Conservation (phyloP, 345 rosid genomes). For the Gossypium sturtianum region DNA sequence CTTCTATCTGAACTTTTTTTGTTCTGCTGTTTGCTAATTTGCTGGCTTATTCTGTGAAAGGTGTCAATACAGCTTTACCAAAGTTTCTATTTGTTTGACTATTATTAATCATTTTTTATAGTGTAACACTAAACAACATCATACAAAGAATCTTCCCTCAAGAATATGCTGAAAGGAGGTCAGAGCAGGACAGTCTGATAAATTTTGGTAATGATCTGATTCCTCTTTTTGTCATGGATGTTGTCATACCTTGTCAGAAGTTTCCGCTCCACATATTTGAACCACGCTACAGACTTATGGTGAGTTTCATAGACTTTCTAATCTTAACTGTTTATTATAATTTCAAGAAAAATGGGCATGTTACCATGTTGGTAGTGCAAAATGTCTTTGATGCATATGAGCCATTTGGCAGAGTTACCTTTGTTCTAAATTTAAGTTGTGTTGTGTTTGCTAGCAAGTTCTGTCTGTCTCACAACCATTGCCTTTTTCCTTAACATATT, state of each 20-base stretch:
- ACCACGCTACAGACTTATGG: conserved; percentile 93
- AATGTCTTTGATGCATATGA: background rate
- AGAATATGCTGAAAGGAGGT: conserved; percentile 85
- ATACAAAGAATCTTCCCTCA: conserved; percentile 82
- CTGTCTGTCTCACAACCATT: background rate
- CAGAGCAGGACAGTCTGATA: conserved; percentile 68
- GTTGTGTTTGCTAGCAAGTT: background rate
- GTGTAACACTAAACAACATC: conserved; percentile 85
- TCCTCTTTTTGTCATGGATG: conserved; percentile 95
- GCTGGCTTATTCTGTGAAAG: background rate
- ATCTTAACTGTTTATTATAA: background rate
- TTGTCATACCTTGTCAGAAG: conserved; percentile 85
- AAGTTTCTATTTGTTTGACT: background rate
- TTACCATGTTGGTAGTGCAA: background rate
- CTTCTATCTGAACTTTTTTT: background rate
- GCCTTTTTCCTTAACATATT: background rate
- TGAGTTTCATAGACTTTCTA: conserved; percentile 32
- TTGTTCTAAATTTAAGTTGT: background rate
- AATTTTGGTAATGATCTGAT: conserved; percentile 75
- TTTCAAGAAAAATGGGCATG: background rate
- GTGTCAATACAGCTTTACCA: background rate
- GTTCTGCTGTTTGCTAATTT: conserved; percentile 2
- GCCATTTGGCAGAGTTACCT: background rate
- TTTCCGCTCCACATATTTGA: conserved; percentile 83
- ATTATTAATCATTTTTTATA: conserved; percentile 25